A percentile compares a stretch with the other conserved stretches of the same genome.
Evolutionary conservation across 257 asterid species (phyloP).

Genomic region (Ehretia macrophylla): DNA sequence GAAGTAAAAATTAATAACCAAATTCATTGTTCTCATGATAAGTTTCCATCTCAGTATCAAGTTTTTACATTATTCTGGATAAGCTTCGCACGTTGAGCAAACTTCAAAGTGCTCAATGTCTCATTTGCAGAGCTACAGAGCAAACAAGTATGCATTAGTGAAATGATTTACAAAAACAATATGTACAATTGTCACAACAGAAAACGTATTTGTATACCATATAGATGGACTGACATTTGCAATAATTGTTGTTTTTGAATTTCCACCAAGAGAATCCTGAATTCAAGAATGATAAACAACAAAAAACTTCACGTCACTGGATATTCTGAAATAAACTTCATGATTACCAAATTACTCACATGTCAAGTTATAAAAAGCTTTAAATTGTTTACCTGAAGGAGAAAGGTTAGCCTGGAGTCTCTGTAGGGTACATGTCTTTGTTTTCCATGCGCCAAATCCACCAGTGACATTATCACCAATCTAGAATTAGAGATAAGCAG

Average conservation of each 20-base stretch:
- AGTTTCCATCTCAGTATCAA: conserved; percentile 1
- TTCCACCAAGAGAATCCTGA: conserved; percentile 95
- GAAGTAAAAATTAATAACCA: conserved; percentile 1
- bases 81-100: conserved; percentile 87
- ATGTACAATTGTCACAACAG: not conserved
- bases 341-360: not conserved
- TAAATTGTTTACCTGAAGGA: conserved; percentile 67
- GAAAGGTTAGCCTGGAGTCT: conserved; percentile 88
- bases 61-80: conserved; percentile 72
- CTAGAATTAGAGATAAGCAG: conserved; percentile 33
- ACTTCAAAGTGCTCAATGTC: conserved; percentile 80
- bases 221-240: conserved; percentile 85
- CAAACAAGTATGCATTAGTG: conserved; percentile 6
- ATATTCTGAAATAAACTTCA: conserved; percentile 15
- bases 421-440: conserved; percentile 83
- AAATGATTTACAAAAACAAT: not conserved
- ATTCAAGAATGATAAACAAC: conserved; percentile 16
- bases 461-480: conserved; percentile 78
- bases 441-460: conserved; percentile 82
- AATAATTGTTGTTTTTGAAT: conserved; percentile 78
- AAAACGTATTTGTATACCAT: conserved; percentile 39
- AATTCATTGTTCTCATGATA: not conserved
- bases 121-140: conserved; percentile 66
- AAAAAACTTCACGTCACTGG: conserved; percentile 8
- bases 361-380: not conserved